Evolutionary conservation across 148 eudicot species (phyloP), one percentile per base, ranked within the genome.

Genomic region (Hydrangea macrophylla): DNA sequence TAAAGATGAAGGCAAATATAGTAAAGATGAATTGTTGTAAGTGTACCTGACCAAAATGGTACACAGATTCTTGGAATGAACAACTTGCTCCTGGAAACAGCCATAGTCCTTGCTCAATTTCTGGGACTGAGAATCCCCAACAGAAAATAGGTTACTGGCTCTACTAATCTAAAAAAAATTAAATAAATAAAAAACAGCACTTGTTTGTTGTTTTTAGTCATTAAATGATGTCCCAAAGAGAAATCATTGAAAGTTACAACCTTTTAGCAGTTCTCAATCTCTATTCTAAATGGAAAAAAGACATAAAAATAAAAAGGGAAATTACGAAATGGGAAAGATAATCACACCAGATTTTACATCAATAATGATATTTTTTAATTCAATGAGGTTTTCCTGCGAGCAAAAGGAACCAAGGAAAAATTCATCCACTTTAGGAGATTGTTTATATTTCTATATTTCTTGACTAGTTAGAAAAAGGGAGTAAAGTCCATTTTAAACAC

Each of bases 81-180:
- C n/a, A n/a, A n/a, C n/a, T n/a, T n/a, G n/a, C n/a, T n/a, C n/a
- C n/a, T n/a, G n/a, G n/a, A n/a, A n/a, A n/a, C n/a, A n/a, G n/a
- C n/a, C 90, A 78, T 61, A 93, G 75, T 62, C 96, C 98, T 76
- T 93, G 98, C 80, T 93, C 98, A 61, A 93, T 93, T 82, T 93
- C 98, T 7, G 98, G 96, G 71, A 86, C 98, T 93, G 88, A 37
- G n/a, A 74, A 58, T 50, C 33, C 62, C 33, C 28, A 61, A 55
- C 9, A 35, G 35, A 60, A 42, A 23, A 27, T 31, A 51, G 58
- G 54, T 71, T 23, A 73, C 45, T 40, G 25, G 15, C n/a, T n/a
- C n/a, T n/a, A n/a, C 22, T 15, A 48, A 15, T 18, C 23, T 18
- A n/a, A n/a, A n/a, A n/a, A n/a, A n/a, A n/a, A n/a, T n/a, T n/a